Conservation (phyloP, 768 basidiomycete genomes). For the Lyophyllum decastes region DNA sequence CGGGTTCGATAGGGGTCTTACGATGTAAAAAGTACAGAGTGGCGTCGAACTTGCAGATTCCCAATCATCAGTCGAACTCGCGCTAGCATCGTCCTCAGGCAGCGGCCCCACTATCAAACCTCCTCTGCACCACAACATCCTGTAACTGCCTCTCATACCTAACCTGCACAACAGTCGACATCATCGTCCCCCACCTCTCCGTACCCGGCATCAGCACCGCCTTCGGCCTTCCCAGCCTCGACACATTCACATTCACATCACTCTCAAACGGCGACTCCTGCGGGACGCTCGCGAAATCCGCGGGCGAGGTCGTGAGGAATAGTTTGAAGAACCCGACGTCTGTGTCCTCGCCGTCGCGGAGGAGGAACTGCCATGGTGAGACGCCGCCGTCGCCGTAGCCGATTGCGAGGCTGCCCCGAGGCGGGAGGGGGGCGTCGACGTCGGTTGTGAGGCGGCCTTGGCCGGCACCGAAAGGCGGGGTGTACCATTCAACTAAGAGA, state of each 20-base stretch:
- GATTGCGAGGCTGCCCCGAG: conserved; percentile 24
- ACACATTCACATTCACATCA: neutral
- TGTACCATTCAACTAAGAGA: conserved; percentile 12
- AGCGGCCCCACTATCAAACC: no score
- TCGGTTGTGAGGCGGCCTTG: conserved; percentile 15
- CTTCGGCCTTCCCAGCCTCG: neutral
- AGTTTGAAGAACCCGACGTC: conserved; percentile 47
- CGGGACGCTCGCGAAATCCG: conserved; percentile 33
- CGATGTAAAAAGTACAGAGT: no score
- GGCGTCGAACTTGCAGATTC: no score
- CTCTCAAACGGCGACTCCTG: conserved; percentile 36
- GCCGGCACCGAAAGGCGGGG: conserved; percentile 29
- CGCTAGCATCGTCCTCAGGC: no score
- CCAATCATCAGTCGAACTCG: no score
- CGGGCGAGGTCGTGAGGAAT: conserved; percentile 36
- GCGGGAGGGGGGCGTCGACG: conserved; percentile 21
- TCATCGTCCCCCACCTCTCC: neutral
- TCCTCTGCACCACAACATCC: neutral
- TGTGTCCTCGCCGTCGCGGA: conserved; percentile 28
- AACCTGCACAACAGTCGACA: neutral
- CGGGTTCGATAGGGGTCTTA: no score
- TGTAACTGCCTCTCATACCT: neutral
- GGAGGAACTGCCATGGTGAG: conserved; percentile 29
- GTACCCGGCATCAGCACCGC: neutral
- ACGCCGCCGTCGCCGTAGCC: conserved; percentile 41